phyloP scores from a whole-genome alignment of 768 basidiomycete genomes.

The Lactarius pseudohatsudake region DNA sequence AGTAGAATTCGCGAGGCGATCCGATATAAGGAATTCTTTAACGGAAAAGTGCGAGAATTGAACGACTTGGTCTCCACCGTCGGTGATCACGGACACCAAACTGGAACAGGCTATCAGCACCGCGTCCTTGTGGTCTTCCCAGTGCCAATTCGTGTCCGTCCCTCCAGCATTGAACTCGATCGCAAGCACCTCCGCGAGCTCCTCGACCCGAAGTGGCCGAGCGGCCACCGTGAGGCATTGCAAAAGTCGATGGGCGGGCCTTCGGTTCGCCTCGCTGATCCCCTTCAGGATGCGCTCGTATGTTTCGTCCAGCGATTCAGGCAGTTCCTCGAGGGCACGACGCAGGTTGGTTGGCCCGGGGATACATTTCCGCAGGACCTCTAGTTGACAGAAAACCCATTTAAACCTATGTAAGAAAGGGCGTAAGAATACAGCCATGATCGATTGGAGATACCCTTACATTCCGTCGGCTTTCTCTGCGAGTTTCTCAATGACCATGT shows the following conservation, averaged over 20 bases:
- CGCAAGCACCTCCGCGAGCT: neutral
- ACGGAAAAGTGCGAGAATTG: slow-evolving; percentile 1
- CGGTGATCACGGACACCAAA: neutral
- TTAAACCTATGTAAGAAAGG: neutral
- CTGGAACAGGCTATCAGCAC: neutral
- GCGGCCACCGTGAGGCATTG: neutral
- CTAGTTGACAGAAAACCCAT: neutral
- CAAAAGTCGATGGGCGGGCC: neutral
- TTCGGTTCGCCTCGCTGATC: neutral
- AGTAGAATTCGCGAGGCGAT: neutral
- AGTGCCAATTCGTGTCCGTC: neutral
- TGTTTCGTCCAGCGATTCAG: neutral
- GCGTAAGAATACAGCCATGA: neutral
- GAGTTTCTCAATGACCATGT: neutral
- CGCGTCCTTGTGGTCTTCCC: neutral
- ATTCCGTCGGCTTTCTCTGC: neutral
- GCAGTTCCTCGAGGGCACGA: neutral
- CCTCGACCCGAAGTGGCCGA: neutral
- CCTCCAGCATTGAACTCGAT: neutral
- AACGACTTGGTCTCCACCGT: neutral
- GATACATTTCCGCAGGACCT: neutral
- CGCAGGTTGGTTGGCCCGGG: neutral
- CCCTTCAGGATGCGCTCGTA: neutral
- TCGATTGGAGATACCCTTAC: neutral
- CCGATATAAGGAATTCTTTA: neutral